Evolutionary conservation across 345 rosid species (phyloP), one percentile per base, ranked within the genome.

Genomic region (Eucalyptus caleyi): DNA sequence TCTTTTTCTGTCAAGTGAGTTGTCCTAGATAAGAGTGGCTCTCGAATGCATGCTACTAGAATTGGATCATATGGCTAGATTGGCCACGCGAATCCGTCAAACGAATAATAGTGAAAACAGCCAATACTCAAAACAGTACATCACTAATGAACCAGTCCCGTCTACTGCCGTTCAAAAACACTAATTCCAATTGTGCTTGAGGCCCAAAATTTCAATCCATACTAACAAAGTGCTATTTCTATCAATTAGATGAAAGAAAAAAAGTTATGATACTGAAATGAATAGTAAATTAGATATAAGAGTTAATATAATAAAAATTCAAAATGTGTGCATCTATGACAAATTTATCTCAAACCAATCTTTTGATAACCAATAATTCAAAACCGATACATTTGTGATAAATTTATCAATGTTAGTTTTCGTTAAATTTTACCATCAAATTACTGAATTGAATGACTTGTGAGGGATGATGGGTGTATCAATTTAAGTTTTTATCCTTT

Each of bases 261-360:
- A 10, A 16, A 34, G 4, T 18, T 72, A 1, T 3, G 8, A 21
- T 7, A 72, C 1, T 0, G 6, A 37, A 69, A 7, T 4, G 42
- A 32, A 3, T 0, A 10, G 2, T 65, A 4, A 7, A n/a, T 65
- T 65, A 65, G 40, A n/a, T 32, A 65, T 65, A 7, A 65, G 13
- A 0, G 6, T 56, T 56, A 56, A 23, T 24, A 56, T 2, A 24
- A 56, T 24, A 11, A 24, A 24, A 10, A 10, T 2, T 1, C 2
- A 10, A 56, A 23, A 24, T 9, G 0, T 9, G 0, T 56, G 0
- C 3, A 56, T 9, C 0, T 10, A 0, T 56, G 0, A 56, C 6
- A 56, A 56, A 56, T 56, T 56, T 4, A 56, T 1, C 13, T 10
- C 9, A 0, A 56, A 56, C 1, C 2, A 53, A 53, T 53, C 0